Conservation (phyloP, 2,329 filamentous ascomycete species). For the Berkeleyomyces rouxiae region DNA sequence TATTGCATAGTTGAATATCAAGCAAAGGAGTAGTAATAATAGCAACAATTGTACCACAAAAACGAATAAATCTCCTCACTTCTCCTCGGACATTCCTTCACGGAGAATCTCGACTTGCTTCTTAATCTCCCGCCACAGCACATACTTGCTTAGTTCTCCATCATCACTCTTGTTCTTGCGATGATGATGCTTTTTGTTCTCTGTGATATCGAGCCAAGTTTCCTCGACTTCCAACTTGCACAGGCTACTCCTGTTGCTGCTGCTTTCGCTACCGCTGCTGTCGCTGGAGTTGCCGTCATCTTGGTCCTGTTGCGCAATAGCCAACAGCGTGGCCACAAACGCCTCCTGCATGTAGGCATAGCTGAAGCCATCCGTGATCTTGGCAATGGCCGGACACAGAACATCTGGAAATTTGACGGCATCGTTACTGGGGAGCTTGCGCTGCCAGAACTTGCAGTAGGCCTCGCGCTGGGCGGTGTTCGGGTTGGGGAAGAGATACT, state of each 20-base stretch:
- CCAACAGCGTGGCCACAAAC: slow-evolving; percentile 45
- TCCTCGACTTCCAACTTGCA: slow-evolving; percentile 19
- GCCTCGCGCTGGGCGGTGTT: slow-evolving; percentile 34
- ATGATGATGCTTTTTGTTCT: slow-evolving; percentile 15
- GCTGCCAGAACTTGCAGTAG: slow-evolving; percentile 48
- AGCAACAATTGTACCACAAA: no score
- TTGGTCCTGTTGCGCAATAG: slow-evolving; percentile 30
- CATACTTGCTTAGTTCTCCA: slow-evolving; percentile 28
- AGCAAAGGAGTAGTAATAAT: no score
- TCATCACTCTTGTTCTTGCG: background rate
- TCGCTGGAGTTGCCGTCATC: slow-evolving; percentile 14
- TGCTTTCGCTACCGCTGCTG: background rate
- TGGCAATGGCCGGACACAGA: slow-evolving; percentile 41
- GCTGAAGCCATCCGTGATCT: slow-evolving; percentile 46
- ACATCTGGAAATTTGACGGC: slow-evolving; percentile 43
- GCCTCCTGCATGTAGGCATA: slow-evolving; percentile 57
- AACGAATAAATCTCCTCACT: background rate
- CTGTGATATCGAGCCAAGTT: slow-evolving; percentile 23
- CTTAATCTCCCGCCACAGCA: slow-evolving; percentile 45
- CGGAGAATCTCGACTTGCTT: slow-evolving; percentile 44
- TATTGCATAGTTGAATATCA: no score
- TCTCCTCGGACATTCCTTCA: slow-evolving; percentile 33
- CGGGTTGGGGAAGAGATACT: slow-evolving; percentile 47
- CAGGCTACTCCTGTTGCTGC: background rate
- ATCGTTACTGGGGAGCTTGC: slow-evolving; percentile 34